These are phyloP conservation scores for Pichia thaimueangensis DNA, from an alignment of 805 yeast genomes.

Conservation along the genomic window DNA sequence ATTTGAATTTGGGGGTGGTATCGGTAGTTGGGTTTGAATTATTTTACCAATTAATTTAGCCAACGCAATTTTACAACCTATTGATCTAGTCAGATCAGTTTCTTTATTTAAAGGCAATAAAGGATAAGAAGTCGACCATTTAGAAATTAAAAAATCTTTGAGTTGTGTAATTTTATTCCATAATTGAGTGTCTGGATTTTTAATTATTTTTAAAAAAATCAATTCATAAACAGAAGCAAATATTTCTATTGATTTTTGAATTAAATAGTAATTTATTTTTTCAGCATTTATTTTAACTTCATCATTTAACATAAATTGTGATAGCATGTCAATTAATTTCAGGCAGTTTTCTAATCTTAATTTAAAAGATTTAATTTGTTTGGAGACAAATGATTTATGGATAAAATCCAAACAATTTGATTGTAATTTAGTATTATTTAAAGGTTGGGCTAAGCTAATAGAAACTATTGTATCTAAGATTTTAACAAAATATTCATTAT, in stretches of 20 bases:
- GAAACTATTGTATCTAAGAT: constrained; percentile 15
- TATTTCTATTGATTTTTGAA: constrained; percentile 29
- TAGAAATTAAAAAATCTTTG: constrained; percentile 51
- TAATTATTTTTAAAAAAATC: constrained; percentile 39
- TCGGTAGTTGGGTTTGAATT: constrained; percentile 47
- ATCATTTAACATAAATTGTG: constrained; percentile 18
- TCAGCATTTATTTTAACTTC: constrained; percentile 10
- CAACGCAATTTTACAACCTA: constrained; percentile 61
- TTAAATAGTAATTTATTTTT: constrained; percentile 17
- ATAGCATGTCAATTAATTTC: constrained; percentile 21
- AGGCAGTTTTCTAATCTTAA: constrained; percentile 16
- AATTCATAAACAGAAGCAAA: constrained; percentile 37
- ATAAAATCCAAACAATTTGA: constrained; percentile 22
- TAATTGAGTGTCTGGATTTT: constrained; percentile 38
- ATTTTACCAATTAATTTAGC: constrained; percentile 63
- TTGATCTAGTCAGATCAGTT: constrained; percentile 42
- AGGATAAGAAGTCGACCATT: constrained; percentile 57
- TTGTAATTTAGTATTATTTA: constrained; percentile 14
- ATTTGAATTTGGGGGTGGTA: constrained; percentile 31
- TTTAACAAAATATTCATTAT: constrained; percentile 14
- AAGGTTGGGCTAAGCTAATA: constrained; percentile 14
- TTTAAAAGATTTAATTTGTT: constrained; percentile 18
- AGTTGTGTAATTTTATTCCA: constrained; percentile 56
- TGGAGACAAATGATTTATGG: constrained; percentile 21
- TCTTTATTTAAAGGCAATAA: constrained; percentile 43